Conservation (phyloP, 176 grass and related monocot genomes). For the Pharus latifolius region DNA sequence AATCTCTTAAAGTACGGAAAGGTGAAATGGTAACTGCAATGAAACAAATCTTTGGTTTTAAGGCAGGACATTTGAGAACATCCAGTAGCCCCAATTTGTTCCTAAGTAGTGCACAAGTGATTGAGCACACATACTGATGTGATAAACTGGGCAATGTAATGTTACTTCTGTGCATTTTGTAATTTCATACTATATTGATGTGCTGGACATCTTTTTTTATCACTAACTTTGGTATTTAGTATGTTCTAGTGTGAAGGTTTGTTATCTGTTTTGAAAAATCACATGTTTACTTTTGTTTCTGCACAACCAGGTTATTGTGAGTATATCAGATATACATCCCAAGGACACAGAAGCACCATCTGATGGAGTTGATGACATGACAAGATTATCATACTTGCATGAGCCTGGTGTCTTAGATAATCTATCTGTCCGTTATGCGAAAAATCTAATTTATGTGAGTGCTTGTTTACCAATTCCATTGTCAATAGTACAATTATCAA, state of each 20-base stretch:
- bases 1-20: neutral
- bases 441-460: constrained; percentile 92
- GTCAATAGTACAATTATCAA: neutral
- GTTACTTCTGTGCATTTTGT: neutral
- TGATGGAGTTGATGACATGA: constrained; percentile 91
- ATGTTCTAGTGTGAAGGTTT: neutral
- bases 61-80: neutral
- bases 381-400: constrained; percentile 91
- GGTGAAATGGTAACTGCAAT: neutral
- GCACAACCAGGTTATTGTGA: constrained; percentile 33
- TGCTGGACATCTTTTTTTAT: neutral
- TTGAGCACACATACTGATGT: neutral
- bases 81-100: neutral
- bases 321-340: constrained; percentile 51
- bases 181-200: neutral
- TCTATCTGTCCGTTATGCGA: constrained; percentile 68
- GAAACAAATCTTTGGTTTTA: neutral
- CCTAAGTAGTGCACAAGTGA: neutral
- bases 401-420: constrained; percentile 96
- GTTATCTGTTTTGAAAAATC: constrained; percentile 9
- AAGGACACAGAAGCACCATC: constrained; percentile 80
- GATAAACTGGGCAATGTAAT: neutral
- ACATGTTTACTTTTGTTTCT: constrained; percentile 11
- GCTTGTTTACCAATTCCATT: constrained; percentile 1
- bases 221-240: neutral